Evolutionary conservation across 371 early-diverging fungal genomes (phyloP), one percentile per base, ranked within the genome.

Genomic region (Mucor racemosus): DNA sequence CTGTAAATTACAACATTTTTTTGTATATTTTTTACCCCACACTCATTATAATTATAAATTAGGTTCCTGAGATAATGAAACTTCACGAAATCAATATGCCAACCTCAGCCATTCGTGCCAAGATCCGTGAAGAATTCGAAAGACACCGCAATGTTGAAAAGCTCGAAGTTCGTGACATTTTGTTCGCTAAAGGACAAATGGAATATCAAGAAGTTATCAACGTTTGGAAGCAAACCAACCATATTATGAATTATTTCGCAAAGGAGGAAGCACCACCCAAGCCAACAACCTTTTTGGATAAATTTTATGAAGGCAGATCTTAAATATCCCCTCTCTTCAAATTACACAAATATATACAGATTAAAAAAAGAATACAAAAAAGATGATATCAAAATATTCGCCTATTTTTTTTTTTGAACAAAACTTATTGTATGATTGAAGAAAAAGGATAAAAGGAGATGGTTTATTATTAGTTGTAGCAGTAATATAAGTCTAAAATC

Each of bases 131-230:
- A 73, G 91, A 97, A 73, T 98, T 96, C 77, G 96, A 96, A 70
- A 90, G 91, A 71, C 86, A 95, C 74, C 91, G 94, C 60, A 82
- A 85, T 75, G 93, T 97, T 59, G 83, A 86, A 19, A 92, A 97
- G 76, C 78, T 93, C 42, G 80, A 83, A 46, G 85, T 90, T 15
- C 89, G 94, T 71, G 96, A 98, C 73, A 82, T 95, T 62, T 83
- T 97, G 67, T 75, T 94, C 60, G 87, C 92, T 75, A 97, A 93
- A 84, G 95, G 98, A 38, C 86, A 90, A 58, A 86, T 87, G 74
- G 97, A 97, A 73, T 91, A 87, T 65, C 93, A 95, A 75, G 98
- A 98, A 82, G 95, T 96, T 9, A 81, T 95, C 81, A 96, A 97
- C 69, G 85, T 90, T 56, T 98, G 98, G 98, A 98, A 97, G 84